A percentile compares a stretch with the other conserved stretches of the same genome.
Conservation (phyloP, 2,329 filamentous ascomycete genomes). For the Chalaropsis thielavioides region DNA sequence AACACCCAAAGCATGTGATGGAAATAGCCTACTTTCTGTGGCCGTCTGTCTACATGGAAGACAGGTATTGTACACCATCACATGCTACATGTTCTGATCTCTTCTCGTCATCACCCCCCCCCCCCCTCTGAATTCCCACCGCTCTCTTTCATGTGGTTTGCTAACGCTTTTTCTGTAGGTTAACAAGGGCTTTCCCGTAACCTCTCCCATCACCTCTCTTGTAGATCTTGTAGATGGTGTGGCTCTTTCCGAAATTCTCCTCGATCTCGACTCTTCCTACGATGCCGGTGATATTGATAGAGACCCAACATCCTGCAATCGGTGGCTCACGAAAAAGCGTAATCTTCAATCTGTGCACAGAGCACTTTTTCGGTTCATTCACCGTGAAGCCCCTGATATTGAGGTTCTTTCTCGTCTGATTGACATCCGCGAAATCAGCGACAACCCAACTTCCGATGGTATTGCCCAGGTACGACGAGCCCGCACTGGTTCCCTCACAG, state of each 20-base stretch:
- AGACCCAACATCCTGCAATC: conserved; percentile 27
- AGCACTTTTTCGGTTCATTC: conserved; percentile 41
- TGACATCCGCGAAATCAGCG: conserved; percentile 43
- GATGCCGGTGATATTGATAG: conserved; percentile 39
- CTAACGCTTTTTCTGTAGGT: conserved; percentile 20
- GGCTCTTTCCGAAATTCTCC: conserved; percentile 40
- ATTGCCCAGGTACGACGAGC: conserved; percentile 35
- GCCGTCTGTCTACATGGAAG: background rate
- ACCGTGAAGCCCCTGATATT: conserved; percentile 37
- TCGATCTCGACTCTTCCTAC: conserved; percentile 44
- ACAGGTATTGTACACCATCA: background rate
- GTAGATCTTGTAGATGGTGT: conserved; percentile 40
- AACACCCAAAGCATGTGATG: background rate
- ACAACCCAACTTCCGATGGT: conserved; percentile 40
- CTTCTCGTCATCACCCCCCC: background rate
- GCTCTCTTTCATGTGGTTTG: background rate
- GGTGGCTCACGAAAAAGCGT: conserved; percentile 35
- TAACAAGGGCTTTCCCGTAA: conserved; percentile 31
- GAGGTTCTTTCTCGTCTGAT: conserved; percentile 37
- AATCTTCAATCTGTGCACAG: conserved; percentile 41
- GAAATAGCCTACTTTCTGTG: background rate
- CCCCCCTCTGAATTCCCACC: background rate
- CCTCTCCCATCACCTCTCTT: conserved; percentile 34
- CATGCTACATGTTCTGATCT: background rate
- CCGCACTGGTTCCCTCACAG: background rate